Evolutionary conservation across 352 stramenopile genomes (phyloP), one percentile per base, ranked within the genome.

Genomic region (Blastocystis sp.): DNA sequence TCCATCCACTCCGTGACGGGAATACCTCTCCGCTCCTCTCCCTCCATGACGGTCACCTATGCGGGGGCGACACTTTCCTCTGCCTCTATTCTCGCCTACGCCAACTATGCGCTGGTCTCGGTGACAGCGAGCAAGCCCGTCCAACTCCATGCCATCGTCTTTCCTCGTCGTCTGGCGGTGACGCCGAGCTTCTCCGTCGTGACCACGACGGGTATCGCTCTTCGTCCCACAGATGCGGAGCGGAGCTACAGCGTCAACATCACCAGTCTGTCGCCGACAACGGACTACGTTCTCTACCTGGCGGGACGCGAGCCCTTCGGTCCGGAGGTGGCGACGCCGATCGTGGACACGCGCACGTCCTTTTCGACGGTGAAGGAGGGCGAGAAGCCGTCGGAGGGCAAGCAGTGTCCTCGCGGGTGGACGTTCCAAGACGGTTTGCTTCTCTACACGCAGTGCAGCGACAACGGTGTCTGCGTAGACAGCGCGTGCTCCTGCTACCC

Each of bases 371-470:
- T 78, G 27, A 57, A 61, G 14, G 46, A 57, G 16, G 67, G 67
- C 56, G 67, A 78, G 18, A 78, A 78, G 24, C 67, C 67, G 0
- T 78, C 67, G 0, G 46, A 57, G 21, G 67, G 67, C 4, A 78
- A 57, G 29, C 67, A 78, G n/a, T 78, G 67, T 51, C 67, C 67
- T n/a, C 46, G 49, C 21, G 67, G 67, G 29, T 78, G 67, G 67
- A 61, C 24, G 16, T 21, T 78, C 14, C 36, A 21, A 0, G 46
- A 78, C 38, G 46, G 46, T 18, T 27, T 78, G 40, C 34, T 78
- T 4, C 67, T 78, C 18, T 78, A 46, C 48, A 29, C 67, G 11
- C 67, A 78, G 32, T 78, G 67, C 67, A 78, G 67, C 38, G 67
- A 78, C 34, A 32, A 78, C n/a, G 67, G 67, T 9, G 38, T 78